Evolutionary conservation across 495 filamentous ascomycete genomes (phyloP), one percentile per base, ranked within the genome.

Genomic region (Aspergillus sparsus): DNA sequence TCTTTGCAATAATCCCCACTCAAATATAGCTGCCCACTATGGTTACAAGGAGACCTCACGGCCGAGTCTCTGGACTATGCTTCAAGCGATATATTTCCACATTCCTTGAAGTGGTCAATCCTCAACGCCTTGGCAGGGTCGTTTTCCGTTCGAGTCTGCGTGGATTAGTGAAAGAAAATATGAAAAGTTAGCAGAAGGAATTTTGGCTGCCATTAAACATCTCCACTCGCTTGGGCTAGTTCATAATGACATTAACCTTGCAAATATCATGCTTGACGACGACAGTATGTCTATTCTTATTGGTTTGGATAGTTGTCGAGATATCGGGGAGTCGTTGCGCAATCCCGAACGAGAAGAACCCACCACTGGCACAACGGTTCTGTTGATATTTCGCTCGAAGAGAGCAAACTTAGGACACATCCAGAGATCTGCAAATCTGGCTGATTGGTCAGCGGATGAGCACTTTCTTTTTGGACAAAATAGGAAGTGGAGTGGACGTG

Each of bases 191-290:
- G 31, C 52, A 16, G 36, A 67, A 16, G 65, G 63, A 53, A 36
- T 74, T 52, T 49, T 58, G 68, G 64, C 71, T 62, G 77, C 68
- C 58, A 58, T 77, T 57, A 45, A 63, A 47, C 74, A 80, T 64
- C 64, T 79, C 0, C 75, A 77, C 60, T 55, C 51, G 21, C 57
- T 79, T 49, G 69, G 66, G 0, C 34, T 75, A 18, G 67, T 73
- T 4, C 75, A 78, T 55, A 76, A 75, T 53, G 73, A 80, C 37
- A 66, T 78, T 21, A 76, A 72, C 56, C 70, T 71, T 2, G 58
- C 51, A 7, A 80, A 75, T 47, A 69, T 78, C 51, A 72, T 75
- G 69, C n/a, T 76, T 55, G 69, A 72, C 18, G 64, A 66, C 50
- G 58, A 71, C 15, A 65, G 69, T 21, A 63, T 58, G 18, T 66